Percentiles rank a stretch among this genome's conserved stretches.
These are phyloP conservation scores for Brassica cretica DNA, from an alignment of 345 rosid genomes.

Conservation along the genomic window DNA sequence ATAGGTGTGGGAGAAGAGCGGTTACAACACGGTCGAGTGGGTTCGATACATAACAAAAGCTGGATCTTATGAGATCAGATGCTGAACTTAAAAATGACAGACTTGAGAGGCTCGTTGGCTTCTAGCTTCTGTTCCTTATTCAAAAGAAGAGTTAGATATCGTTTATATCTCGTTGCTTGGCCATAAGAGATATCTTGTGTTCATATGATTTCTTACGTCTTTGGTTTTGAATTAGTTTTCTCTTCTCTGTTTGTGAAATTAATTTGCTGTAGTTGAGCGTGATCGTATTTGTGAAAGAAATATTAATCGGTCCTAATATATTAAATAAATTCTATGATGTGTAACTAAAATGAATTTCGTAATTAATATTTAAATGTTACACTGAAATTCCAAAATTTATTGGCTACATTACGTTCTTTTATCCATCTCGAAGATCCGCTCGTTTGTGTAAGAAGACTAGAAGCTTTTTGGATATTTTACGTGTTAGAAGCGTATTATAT, in stretches of 20 bases:
- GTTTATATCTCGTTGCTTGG: slow-evolving; percentile 1
- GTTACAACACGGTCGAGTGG: slow-evolving; percentile 98
- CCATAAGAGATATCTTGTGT: slow-evolving; percentile 18
- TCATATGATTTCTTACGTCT: background rate
- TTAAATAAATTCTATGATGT: background rate
- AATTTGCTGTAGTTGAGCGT: slow-evolving; percentile 16
- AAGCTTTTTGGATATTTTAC: too few relatives aligned
- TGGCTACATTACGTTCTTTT: background rate
- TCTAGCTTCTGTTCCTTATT: slow-evolving; percentile 21
- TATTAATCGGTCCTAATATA: background rate
- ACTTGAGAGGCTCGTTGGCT: slow-evolving; percentile 14
- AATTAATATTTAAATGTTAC: too few relatives aligned
- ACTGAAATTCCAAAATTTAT: background rate
- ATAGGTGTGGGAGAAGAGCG: slow-evolving; percentile 99
- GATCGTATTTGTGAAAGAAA: slow-evolving; percentile 19
- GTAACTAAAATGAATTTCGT: background rate
- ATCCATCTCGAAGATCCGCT: background rate
- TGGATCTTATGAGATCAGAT: slow-evolving; percentile 95
- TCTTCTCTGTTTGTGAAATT: slow-evolving; percentile 7
- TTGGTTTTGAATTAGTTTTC: slow-evolving; percentile 11
- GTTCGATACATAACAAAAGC: slow-evolving; percentile 97
- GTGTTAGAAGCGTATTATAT: too few relatives aligned
- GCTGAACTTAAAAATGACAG: slow-evolving; percentile 43
- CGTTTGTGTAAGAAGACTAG: too few relatives aligned
- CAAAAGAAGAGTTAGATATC: slow-evolving; percentile 9